A percentile compares a stretch with the other conserved stretches of the same genome.
phyloP scores from a whole-genome alignment of 805 yeast genomes.

The Sporopachydermia quercuum region DNA sequence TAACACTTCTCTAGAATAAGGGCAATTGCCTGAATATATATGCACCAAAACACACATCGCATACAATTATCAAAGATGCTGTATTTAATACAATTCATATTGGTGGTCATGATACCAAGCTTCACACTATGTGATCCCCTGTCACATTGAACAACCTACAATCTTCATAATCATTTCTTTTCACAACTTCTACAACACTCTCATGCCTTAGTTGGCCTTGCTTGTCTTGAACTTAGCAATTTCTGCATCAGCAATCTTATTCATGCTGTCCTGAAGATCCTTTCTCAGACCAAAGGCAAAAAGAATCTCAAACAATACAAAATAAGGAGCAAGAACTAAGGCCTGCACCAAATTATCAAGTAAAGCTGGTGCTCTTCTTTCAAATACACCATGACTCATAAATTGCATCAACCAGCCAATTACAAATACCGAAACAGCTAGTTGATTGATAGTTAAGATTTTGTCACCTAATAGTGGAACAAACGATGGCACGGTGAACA shows the following conservation, averaged over 20 bases:
- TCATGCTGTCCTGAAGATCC: conserved; percentile 35
- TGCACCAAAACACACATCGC: too few species aligned
- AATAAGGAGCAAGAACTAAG: conserved; percentile 79
- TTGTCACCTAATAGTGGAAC: conserved; percentile 6
- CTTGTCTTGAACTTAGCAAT: conserved; percentile 14
- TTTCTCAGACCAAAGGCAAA: conserved; percentile 50
- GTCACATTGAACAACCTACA: too few species aligned
- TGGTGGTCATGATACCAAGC: too few species aligned
- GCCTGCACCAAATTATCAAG: conserved; percentile 76
- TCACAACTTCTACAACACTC: too few species aligned
- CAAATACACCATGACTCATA: conserved; percentile 75
- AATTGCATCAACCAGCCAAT: conserved; percentile 73
- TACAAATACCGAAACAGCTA: conserved; percentile 29
- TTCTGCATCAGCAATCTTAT: conserved; percentile 22
- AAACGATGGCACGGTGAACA: conserved; percentile 4
- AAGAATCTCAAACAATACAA: conserved; percentile 66
- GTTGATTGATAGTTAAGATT: conserved; percentile 15
- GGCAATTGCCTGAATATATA: too few species aligned
- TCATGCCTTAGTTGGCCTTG: conserved; percentile 6
- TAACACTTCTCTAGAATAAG: too few species aligned
- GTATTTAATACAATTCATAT: too few species aligned
- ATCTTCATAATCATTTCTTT: too few species aligned
- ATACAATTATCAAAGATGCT: too few species aligned
- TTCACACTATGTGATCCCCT: too few species aligned
- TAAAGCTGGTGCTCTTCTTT: conserved; percentile 74